A percentile compares a stretch with the other conserved stretches of the same genome.
These are phyloP conservation scores for Globisporangium splendens DNA, from an alignment of 352 stramenopile genomes.

Conservation along the genomic window DNA sequence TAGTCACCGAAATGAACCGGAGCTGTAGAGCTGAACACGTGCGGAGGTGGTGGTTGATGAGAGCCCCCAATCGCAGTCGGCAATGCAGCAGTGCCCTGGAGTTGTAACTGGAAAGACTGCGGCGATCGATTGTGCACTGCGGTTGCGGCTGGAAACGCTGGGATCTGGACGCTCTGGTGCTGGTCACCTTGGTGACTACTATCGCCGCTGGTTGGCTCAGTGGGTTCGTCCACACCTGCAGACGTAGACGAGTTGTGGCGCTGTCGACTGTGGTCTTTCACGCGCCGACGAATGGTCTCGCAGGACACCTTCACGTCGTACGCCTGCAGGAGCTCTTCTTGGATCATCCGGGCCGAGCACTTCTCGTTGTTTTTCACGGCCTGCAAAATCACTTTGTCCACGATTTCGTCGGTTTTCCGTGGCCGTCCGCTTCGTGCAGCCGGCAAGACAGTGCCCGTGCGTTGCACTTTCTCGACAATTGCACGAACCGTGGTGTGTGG, in stretches of 20 bases:
- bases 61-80: too few relatives aligned
- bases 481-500: conserved; percentile 68
- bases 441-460: conserved; percentile 45
- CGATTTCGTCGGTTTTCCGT: conserved; percentile 58
- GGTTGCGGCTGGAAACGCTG: too few relatives aligned
- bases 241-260: not conserved
- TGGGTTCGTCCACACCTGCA: not conserved
- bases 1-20: too few relatives aligned
- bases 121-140: not conserved
- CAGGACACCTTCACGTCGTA: conserved; percentile 61
- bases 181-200: too few relatives aligned
- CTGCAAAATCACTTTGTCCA: conserved; percentile 65
- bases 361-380: conserved; percentile 53
- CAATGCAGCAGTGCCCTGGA: not conserved
- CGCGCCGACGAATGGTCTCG: conserved; percentile 63
- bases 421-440: conserved; percentile 52
- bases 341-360: conserved; percentile 54
- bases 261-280: conserved; percentile 57
- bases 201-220: not conserved
- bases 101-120: conserved; percentile 11
- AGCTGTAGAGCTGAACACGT: not conserved
- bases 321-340: conserved; percentile 40
- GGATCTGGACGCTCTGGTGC: too few relatives aligned
- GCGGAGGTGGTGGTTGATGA: not conserved
- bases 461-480: conserved; percentile 61